phyloP scores from a whole-genome alignment of 805 yeast genomes.

The Lachancea meyersii region DNA sequence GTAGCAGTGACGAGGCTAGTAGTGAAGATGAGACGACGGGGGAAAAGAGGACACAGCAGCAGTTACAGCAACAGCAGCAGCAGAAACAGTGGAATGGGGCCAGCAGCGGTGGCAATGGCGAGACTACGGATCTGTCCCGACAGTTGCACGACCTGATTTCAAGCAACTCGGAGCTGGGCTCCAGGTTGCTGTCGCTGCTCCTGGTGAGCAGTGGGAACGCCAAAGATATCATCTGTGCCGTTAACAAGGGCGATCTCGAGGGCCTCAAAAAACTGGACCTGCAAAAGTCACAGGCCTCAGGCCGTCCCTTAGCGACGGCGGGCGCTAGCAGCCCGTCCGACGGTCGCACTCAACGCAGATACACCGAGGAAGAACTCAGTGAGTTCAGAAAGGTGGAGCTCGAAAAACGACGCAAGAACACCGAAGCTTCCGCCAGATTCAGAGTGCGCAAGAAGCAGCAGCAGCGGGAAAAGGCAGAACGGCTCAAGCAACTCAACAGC shows the following conservation, averaged over 20 bases:
- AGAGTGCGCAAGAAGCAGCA: constrained; percentile 44
- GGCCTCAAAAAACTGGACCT: constrained; percentile 8
- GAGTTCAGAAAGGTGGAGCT: constrained; percentile 22
- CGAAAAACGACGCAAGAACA: constrained; percentile 79
- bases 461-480: constrained; percentile 19
- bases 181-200: constrained; percentile 26
- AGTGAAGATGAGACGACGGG: neutral
- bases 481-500: constrained; percentile 17
- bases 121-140: constrained; percentile 11
- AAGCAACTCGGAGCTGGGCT: constrained; percentile 27
- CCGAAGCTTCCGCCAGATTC: constrained; percentile 93
- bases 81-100: neutral
- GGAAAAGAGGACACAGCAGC: neutral
- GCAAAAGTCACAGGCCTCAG: constrained; percentile 1
- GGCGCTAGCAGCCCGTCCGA: neutral
- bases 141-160: constrained; percentile 22
- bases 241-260: constrained; percentile 18
- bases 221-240: constrained; percentile 26
- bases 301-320: neutral
- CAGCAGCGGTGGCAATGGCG: neutral
- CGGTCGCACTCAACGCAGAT: neutral
- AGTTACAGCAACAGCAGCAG: neutral
- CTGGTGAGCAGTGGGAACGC: constrained; percentile 29
- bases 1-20: constrained; percentile 3
- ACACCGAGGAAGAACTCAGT: constrained; percentile 5